Conservation (phyloP, 768 basidiomycete genomes). For the Dioszegia hungarica region DNA sequence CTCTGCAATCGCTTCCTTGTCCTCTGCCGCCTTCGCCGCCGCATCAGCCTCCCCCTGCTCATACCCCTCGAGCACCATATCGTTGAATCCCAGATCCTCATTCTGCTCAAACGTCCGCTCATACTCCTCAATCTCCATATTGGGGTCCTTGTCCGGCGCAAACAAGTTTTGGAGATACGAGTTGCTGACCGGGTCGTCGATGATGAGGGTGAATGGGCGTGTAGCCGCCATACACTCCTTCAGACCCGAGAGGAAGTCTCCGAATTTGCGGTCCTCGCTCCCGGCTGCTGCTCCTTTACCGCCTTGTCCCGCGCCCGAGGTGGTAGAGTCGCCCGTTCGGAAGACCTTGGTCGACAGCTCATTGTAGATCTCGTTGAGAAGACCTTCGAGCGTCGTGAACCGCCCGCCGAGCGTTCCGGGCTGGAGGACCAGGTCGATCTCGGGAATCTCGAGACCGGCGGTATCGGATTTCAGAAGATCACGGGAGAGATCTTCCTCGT, state of each 20-base stretch:
- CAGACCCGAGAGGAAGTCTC: slow-evolving; percentile 61
- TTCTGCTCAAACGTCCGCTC: slow-evolving; percentile 85
- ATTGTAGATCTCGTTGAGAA: slow-evolving; percentile 88
- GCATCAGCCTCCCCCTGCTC: slow-evolving; percentile 30
- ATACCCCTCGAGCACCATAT: slow-evolving; percentile 49
- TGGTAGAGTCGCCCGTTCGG: slow-evolving; percentile 54
- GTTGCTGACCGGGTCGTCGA: slow-evolving; percentile 93
- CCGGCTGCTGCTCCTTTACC: slow-evolving; percentile 25
- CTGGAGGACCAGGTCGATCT: slow-evolving; percentile 86
- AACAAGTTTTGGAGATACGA: slow-evolving; percentile 96
- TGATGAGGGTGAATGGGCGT: slow-evolving; percentile 79
- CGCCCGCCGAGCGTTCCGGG: slow-evolving; percentile 93
- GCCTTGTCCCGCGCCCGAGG: slow-evolving; percentile 33
- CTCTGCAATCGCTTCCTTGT: not conserved
- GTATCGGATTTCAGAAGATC: slow-evolving; percentile 98
- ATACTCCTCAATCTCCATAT: slow-evolving; percentile 77
- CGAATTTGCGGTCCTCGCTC: slow-evolving; percentile 59
- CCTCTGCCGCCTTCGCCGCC: slow-evolving; percentile 1
- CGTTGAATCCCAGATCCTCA: slow-evolving; percentile 76
- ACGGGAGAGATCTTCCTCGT: slow-evolving; percentile 82
- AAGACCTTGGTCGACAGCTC: slow-evolving; percentile 87
- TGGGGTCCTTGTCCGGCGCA: slow-evolving; percentile 93
- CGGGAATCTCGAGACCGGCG: slow-evolving; percentile 80
- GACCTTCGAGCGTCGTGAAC: slow-evolving; percentile 95
- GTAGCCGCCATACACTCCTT: slow-evolving; percentile 65